Evolutionary conservation across 1,284 basidiomycete genomes (phyloP).

Genomic region (Phylloboletellus chloephorus): DNA sequence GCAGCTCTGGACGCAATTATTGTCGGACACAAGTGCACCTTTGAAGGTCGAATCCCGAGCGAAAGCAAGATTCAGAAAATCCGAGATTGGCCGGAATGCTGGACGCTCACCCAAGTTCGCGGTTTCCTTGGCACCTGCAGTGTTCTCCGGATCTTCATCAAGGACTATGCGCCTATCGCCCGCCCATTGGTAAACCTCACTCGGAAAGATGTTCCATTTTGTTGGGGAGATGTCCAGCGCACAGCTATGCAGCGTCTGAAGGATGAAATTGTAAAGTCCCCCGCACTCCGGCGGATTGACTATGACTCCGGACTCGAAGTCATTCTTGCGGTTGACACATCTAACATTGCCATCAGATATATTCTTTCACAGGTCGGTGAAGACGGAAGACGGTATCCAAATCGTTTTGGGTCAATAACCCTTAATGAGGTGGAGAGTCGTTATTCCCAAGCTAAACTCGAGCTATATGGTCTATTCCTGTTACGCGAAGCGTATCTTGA

Average conservation of each 20-base stretch:
- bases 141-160: slow-evolving; percentile 20
- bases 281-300: slow-evolving; percentile 30
- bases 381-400: slow-evolving; percentile 16
- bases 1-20: slow-evolving; percentile 18
- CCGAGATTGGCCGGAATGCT: not conserved
- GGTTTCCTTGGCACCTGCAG: not conserved
- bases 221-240: slow-evolving; percentile 17
- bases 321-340: slow-evolving; percentile 35
- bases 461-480: slow-evolving; percentile 39
- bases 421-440: slow-evolving; percentile 32
- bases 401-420: slow-evolving; percentile 33
- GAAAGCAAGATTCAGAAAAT: not conserved
- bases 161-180: slow-evolving; percentile 24
- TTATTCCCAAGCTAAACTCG: slow-evolving; percentile 40
- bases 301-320: slow-evolving; percentile 27
- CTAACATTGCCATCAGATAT: slow-evolving; percentile 30
- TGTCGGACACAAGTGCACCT: slow-evolving; percentile 27
- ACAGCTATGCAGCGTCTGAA: slow-evolving; percentile 29
- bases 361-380: slow-evolving; percentile 31
- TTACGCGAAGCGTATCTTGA: too few relatives aligned
- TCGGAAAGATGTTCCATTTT: slow-evolving; percentile 26
- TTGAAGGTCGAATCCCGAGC: slow-evolving; percentile 13
- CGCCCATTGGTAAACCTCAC: slow-evolving; percentile 27
- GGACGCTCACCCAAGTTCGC: not conserved
- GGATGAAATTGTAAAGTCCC: slow-evolving; percentile 13